Base-by-base conservation (phyloP, 2,329 filamentous ascomycete genomes). In the Ceratocystis albifundus region DNA sequence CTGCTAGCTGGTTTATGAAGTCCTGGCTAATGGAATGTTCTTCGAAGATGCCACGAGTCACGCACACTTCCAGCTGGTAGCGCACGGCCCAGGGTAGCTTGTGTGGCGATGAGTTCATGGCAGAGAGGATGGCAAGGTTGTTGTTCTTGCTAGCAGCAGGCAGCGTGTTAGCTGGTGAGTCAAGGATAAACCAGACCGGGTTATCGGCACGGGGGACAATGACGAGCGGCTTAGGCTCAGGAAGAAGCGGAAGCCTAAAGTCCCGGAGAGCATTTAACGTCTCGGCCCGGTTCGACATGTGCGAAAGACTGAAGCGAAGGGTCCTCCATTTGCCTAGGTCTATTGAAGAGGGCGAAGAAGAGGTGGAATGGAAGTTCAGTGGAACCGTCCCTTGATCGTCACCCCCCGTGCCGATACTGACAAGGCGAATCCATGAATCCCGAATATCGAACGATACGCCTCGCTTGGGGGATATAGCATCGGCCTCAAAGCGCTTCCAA, bases 21-120 rank as follows among this genome's bases (percentile, higher is more conserved):
- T 84, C 80, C 1, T 75, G 73, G 0, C 78, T 81, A 57, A 97
- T 81, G 61, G 82, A 88, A 72, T 90, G 84, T 73, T 96, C 93
- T 65, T 87, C 87, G 12, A 99, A 76, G 28, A 85, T 79, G 0
- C 86, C 85, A 32, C 88, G 84, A 0, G 92, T 96, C n/a, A 97
- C 80, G 73, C 93, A 97, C 0, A 90, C 92, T 74, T 99, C 93
- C 0, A 99, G 82, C 73, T 96, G 91, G 72, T 97, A 99, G 17
- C 90, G 83, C 1, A 96, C 83, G 0, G 84, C 77, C 69, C 91
- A 96, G 0, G 83, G 77, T 3, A 93, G 78, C 30, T 44, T 61
- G 7, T 65, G 30, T 12, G 66, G 53, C 48, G 50, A 30, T 20
- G 41, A 4, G 15, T 46, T 53, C 12, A 66, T 50, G 55, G 48